Conservation (phyloP, 441 rosid species). For the Croton laevigatus region DNA sequence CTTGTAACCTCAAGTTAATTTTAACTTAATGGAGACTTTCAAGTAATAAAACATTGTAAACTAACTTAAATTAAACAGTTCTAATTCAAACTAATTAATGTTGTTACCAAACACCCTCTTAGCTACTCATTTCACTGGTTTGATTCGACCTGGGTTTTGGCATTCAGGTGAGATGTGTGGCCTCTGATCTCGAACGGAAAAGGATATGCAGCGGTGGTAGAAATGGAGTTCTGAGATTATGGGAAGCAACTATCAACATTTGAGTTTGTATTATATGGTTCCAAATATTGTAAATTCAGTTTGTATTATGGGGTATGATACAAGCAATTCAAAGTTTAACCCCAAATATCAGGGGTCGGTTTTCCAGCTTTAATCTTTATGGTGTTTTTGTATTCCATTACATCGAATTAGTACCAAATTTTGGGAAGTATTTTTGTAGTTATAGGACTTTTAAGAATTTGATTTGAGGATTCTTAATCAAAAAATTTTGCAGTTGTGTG, state of each 20-base stretch:
- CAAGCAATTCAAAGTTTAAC: background rate
- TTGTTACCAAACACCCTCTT: no score
- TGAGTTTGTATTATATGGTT: slow-evolving; percentile 20
- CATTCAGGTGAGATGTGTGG: slow-evolving; percentile 83
- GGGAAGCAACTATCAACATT: slow-evolving; percentile 99
- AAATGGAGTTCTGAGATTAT: slow-evolving; percentile 86
- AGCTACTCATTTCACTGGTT: background rate
- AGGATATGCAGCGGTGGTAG: slow-evolving; percentile 99
- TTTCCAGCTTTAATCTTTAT: background rate
- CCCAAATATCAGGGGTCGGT: background rate
- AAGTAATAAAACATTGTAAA: no score
- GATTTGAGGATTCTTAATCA: no score
- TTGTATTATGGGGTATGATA: no score
- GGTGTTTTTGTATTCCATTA: background rate
- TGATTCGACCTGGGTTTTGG: background rate
- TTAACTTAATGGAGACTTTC: no score
- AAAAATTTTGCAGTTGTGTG: no score
- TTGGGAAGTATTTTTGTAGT: background rate
- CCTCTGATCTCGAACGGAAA: slow-evolving; percentile 96
- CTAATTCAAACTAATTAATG: no score
- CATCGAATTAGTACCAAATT: background rate
- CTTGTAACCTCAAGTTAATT: no score
- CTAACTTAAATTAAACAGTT: no score
- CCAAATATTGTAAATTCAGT: background rate
- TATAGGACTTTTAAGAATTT: no score